Evolutionary conservation across 225 moss, liverwort and hornwort genomes (phyloP).

Genomic region (Polytrichum commune): DNA sequence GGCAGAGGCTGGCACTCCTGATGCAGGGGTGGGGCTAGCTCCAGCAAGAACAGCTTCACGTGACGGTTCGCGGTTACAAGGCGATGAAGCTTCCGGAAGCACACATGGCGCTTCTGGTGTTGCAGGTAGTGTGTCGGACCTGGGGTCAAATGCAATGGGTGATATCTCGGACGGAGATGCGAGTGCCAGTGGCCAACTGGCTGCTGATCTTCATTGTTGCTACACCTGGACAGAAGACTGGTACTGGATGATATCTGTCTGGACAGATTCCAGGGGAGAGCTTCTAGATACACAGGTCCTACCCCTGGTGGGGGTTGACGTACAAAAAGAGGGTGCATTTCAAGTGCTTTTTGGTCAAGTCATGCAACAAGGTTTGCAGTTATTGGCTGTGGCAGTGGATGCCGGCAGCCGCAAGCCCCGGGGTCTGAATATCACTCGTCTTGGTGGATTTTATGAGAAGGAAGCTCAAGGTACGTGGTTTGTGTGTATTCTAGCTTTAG

Average conservation of each 20-base stretch:
- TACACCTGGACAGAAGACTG: constrained; percentile 93
- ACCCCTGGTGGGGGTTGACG: constrained; percentile 55
- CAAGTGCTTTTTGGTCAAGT: constrained; percentile 70
- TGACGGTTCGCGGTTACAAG: constrained; percentile 41
- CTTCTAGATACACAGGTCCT: constrained; percentile 79
- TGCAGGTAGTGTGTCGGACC: constrained; percentile 49
- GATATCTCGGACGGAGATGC: constrained; percentile 61
- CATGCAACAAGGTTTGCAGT: constrained; percentile 84
- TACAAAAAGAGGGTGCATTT: constrained; percentile 54
- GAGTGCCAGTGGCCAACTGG: constrained; percentile 40
- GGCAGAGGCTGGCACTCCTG: constrained; percentile 71
- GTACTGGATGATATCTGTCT: constrained; percentile 97
- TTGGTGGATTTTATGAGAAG: constrained; percentile 78
- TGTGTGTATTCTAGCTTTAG: too few species aligned
- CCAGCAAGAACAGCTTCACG: constrained; percentile 46
- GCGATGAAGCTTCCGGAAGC: constrained; percentile 59
- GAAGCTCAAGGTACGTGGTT: constrained; percentile 84
- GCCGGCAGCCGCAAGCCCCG: constrained; percentile 74
- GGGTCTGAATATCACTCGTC: constrained; percentile 73
- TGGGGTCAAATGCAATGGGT: constrained; percentile 41
- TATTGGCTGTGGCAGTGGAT: constrained; percentile 80
- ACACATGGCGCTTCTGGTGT: constrained; percentile 34
- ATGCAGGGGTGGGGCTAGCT: constrained; percentile 37
- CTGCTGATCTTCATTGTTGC: constrained; percentile 91
- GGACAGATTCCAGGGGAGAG: constrained; percentile 96